Evolutionary conservation across 2,329 filamentous ascomycete genomes (phyloP).

Genomic region (Monosporascus sp.): DNA sequence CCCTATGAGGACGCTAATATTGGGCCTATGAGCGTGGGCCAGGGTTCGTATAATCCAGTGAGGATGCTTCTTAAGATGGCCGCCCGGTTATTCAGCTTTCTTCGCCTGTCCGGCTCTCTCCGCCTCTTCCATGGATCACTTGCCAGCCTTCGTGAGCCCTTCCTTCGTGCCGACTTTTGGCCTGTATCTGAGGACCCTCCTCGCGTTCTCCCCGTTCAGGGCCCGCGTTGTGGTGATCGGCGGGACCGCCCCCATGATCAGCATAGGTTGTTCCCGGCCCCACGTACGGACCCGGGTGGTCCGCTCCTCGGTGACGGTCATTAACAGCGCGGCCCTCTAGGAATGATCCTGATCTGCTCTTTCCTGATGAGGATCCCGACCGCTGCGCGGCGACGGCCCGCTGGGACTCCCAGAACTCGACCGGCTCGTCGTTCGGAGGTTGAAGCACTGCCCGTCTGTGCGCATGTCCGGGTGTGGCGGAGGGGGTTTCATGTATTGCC

Average conservation of each 20-base stretch:
- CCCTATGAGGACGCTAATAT: too few species aligned
- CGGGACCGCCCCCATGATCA: constrained; percentile 12
- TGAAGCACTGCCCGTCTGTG: constrained; percentile 29
- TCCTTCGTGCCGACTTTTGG: constrained; percentile 10
- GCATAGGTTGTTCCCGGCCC: constrained; percentile 7
- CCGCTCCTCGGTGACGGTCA: constrained; percentile 23
- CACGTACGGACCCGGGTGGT: constrained; percentile 10
- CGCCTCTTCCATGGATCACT: constrained; percentile 13
- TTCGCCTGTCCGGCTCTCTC: not conserved
- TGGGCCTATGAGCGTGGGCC: too few species aligned
- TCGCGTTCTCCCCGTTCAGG: constrained; percentile 13
- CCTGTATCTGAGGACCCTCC: constrained; percentile 12
- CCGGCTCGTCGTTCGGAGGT: constrained; percentile 26
- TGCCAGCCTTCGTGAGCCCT: constrained; percentile 10
- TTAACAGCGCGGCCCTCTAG: constrained; percentile 12
- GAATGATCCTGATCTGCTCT: constrained; percentile 16
- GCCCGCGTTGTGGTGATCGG: constrained; percentile 12
- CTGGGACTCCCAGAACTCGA: constrained; percentile 30
- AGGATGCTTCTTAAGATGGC: too few species aligned
- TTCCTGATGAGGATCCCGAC: constrained; percentile 16
- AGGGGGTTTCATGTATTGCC: constrained; percentile 13
- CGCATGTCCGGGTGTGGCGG: constrained; percentile 9
- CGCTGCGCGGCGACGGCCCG: constrained; percentile 16
- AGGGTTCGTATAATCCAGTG: too few species aligned
- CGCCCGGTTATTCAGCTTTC: constrained; percentile 5